phyloP scores from a whole-genome alignment of 2,329 filamentous ascomycete species.

The Claviceps pazoutovae region DNA sequence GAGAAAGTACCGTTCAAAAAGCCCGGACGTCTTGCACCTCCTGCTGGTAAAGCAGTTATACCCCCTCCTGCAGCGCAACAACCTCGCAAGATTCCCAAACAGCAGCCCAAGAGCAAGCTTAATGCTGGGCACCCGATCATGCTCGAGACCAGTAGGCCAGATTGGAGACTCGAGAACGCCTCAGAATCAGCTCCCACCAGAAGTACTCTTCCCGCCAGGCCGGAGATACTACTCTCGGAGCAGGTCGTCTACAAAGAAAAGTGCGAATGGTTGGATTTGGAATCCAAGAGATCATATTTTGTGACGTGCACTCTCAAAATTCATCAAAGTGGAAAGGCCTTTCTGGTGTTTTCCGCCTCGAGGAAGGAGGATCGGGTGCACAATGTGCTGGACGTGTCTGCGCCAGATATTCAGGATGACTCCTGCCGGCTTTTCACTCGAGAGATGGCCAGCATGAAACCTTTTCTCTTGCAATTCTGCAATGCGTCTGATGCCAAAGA shows the following conservation, averaged over 20 bases:
- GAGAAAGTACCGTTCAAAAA: background rate
- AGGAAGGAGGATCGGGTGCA: constrained; percentile 7
- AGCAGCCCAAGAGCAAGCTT: background rate
- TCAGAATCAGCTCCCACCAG: background rate
- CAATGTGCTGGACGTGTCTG: constrained; percentile 11
- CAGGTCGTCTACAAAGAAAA: constrained; percentile 8
- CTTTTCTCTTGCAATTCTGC: constrained; percentile 11
- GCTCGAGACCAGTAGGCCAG: background rate
- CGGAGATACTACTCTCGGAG: constrained; percentile 3
- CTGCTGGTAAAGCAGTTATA: background rate
- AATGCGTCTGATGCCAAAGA: constrained; percentile 5
- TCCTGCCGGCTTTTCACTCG: constrained; percentile 11
- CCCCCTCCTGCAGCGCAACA: background rate
- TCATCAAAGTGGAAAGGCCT: constrained; percentile 6
- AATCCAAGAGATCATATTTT: constrained; percentile 1
- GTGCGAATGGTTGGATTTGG: constrained; percentile 9
- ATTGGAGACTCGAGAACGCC: background rate
- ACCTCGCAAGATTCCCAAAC: background rate
- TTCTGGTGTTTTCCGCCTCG: constrained; percentile 9
- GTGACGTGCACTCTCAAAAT: constrained; percentile 11
- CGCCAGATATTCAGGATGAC: constrained; percentile 8
- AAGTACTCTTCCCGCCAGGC: background rate
- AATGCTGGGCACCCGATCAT: background rate
- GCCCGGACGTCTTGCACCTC: constrained; percentile 3
- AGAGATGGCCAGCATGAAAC: background rate